Conservation (phyloP, 2,329 filamentous ascomycete species). For the Colletotrichum brevisporum region DNA sequence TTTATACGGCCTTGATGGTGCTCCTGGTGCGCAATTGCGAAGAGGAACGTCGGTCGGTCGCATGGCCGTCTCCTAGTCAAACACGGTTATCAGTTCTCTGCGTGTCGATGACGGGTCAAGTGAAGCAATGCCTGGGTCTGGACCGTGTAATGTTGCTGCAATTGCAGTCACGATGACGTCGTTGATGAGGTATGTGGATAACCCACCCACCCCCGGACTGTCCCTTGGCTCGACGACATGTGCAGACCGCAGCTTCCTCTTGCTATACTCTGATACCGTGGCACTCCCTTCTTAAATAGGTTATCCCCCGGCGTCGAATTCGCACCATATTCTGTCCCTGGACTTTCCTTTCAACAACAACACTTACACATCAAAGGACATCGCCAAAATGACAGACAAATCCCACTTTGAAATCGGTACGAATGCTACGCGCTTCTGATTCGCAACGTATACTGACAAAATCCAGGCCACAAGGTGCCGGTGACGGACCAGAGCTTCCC, state of each 20-base stretch:
- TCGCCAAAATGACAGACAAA: conserved; percentile 32
- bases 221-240: conserved; percentile 19
- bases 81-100: background rate
- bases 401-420: conserved; percentile 44
- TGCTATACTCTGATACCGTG: background rate
- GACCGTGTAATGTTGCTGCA: conserved; percentile 26
- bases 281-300: background rate
- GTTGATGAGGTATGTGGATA: conserved; percentile 40
- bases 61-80: background rate
- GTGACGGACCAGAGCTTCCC: conserved; percentile 59
- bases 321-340: fast-evolving
- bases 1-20: background rate
- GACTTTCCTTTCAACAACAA: background rate
- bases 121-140: conserved; percentile 12
- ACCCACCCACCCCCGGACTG: conserved; percentile 8
- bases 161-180: conserved; percentile 40
- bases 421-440: background rate
- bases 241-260: background rate
- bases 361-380: background rate
- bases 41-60: background rate
- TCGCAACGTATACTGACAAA: background rate
- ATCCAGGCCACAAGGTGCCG: conserved; percentile 54
- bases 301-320: background rate
- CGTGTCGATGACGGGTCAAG: background rate
- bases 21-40: background rate